Base-by-base conservation (phyloP, 2,329 filamentous ascomycete species). In the Diaporthe sp. region DNA sequence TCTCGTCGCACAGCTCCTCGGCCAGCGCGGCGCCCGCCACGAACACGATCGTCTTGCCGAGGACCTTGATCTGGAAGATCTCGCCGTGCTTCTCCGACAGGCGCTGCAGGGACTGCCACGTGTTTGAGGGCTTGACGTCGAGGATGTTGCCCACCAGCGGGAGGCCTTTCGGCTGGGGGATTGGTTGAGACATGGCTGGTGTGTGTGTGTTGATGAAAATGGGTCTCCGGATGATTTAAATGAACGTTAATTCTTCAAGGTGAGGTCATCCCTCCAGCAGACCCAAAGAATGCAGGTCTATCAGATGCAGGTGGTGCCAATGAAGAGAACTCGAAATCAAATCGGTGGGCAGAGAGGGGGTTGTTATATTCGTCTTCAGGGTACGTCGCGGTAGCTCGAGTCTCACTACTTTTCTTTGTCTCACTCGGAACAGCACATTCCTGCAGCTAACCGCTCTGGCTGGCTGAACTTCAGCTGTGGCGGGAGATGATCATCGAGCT, bases 61-160 rank as follows among this genome's bases (percentile, higher is more conserved):
- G 79, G 8, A 85, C 82, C 39, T 82, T 86, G 79, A 87, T 83
- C 79, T 86, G 84, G 80, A 86, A 86, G 76, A 87, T 87, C 76
- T 86, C 84, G 85, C 88, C 87, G 79, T 87, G 86, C 79, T 86
- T 85, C 62, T 87, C 85, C 6, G 87, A 84, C 6, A 90, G 81
- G 44, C 84, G 85, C 77, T 86, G 86, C 22, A 90, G 82, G 31
- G 88, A 89, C 62, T 82, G 83, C 86, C 87, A 88, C 2, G 87
- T 87, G 76, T 90, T 87, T 76, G 80, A 85, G 1, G 86, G 83
- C 76, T 88, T 83, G 68, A 90, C 76, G 74, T 89, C 86, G 53
- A 87, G 85, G 67, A 90, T 79, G 77, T 90, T 90, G 10, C 89
- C 89, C 37, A 90, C 78, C 34, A 90, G 77, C 2, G 88, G 88